Conservation (phyloP, 2,329 filamentous ascomycete genomes). For the Coccinonectria pachysandricola region DNA sequence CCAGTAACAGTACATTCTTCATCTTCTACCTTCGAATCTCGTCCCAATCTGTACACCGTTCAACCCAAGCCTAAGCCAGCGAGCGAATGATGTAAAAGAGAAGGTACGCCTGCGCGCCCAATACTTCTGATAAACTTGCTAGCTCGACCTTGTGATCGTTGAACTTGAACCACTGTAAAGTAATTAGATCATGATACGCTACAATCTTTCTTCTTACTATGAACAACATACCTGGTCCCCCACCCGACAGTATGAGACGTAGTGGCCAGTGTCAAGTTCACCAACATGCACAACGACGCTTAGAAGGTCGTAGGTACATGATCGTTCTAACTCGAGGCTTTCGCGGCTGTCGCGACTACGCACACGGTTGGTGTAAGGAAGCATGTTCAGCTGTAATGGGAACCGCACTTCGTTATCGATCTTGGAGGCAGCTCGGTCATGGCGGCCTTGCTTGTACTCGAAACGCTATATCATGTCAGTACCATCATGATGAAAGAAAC, state of each 20-base stretch:
- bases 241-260: constrained; percentile 78
- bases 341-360: constrained; percentile 39
- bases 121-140: constrained; percentile 73
- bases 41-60: too few relatives aligned
- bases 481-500: too few relatives aligned
- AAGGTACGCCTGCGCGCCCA: constrained; percentile 78
- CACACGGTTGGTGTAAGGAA: constrained; percentile 71
- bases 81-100: constrained; percentile 74
- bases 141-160: constrained; percentile 89
- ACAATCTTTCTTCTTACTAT: constrained; percentile 3
- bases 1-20: too few relatives aligned
- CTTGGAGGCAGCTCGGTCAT: constrained; percentile 67
- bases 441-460: constrained; percentile 57
- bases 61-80: constrained; percentile 41
- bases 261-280: constrained; percentile 86
- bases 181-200: constrained; percentile 4
- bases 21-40: too few relatives aligned
- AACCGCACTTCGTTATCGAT: constrained; percentile 82
- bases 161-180: constrained; percentile 83
- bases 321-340: constrained; percentile 48
- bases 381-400: constrained; percentile 78
- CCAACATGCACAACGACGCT: constrained; percentile 90
- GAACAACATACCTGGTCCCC: constrained; percentile 49
- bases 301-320: constrained; percentile 75
- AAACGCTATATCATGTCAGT: constrained; percentile 40